Conservation (phyloP, 768 basidiomycete species). For the Trametes villosa region DNA sequence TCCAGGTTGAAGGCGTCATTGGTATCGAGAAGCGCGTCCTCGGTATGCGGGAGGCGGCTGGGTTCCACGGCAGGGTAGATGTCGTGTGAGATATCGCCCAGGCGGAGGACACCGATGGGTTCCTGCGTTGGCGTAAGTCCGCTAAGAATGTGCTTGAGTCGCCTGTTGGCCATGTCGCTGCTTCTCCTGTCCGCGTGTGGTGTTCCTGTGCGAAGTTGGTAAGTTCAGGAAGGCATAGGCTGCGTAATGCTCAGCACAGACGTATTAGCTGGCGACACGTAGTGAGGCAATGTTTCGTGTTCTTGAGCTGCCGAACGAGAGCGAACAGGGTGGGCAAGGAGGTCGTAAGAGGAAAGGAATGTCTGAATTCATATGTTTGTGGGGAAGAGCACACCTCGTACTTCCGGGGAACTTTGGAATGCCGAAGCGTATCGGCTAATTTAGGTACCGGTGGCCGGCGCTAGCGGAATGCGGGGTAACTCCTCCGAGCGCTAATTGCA, state of each 20-base stretch:
- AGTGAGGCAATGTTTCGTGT: neutral
- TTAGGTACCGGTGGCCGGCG: too few relatives aligned
- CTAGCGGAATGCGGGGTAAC: too few relatives aligned
- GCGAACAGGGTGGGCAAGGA: neutral
- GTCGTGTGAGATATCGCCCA: slow-evolving; percentile 60
- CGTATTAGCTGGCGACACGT: neutral
- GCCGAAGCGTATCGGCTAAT: too few relatives aligned
- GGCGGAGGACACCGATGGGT: slow-evolving; percentile 56
- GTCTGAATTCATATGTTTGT: neutral
- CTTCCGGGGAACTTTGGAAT: too few relatives aligned
- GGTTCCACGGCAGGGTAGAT: slow-evolving; percentile 54
- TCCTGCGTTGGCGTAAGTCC: slow-evolving; percentile 46
- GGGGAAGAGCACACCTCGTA: too few relatives aligned
- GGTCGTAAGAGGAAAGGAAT: neutral
- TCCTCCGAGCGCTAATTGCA: too few relatives aligned
- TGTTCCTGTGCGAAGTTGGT: neutral
- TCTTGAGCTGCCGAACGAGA: neutral
- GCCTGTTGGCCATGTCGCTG: slow-evolving; percentile 37
- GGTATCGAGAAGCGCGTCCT: slow-evolving; percentile 51
- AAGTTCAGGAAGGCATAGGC: neutral
- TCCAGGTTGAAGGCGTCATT: slow-evolving; percentile 56
- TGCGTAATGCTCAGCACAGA: neutral
- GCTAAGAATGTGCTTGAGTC: slow-evolving; percentile 53
- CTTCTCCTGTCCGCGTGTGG: neutral
- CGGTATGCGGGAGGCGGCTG: slow-evolving; percentile 50